phyloP scores from a whole-genome alignment of 306 rosid genomes.

The Leucaena leucocephala region DNA sequence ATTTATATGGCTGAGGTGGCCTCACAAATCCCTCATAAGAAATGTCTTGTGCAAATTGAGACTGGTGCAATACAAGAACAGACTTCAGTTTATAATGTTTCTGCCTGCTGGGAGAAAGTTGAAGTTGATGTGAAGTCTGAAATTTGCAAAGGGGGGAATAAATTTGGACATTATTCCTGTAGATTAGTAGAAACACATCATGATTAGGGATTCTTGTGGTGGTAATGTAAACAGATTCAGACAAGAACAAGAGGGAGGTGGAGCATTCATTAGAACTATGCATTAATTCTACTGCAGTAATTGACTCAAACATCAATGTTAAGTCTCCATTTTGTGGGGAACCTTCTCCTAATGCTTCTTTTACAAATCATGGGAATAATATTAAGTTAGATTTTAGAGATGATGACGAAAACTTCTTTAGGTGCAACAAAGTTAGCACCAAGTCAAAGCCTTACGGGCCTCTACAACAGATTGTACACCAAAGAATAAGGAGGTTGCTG shows the following conservation, averaged over 20 bases:
- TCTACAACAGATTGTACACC: conserved; percentile 54
- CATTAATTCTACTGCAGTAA: conserved; percentile 49
- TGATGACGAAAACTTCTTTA: conserved; percentile 75
- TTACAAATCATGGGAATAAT: conserved; percentile 63
- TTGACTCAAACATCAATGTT: conserved; percentile 42
- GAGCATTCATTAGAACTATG: conserved; percentile 47
- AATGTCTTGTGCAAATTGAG: conserved; percentile 41
- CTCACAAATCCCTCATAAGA: conserved; percentile 31
- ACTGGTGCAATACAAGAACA: conserved; percentile 46
- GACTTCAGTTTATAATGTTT: conserved; percentile 45
- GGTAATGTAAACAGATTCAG: conserved; percentile 42
- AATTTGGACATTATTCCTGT: conserved; percentile 39
- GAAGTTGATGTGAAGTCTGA: conserved; percentile 44
- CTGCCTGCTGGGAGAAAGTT: conserved; percentile 44
- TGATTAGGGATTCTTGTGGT: conserved; percentile 42
- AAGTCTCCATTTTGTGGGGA: conserved; percentile 49
- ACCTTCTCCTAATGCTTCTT: conserved; percentile 53
- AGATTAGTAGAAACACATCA: conserved; percentile 47
- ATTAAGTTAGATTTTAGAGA: conserved; percentile 75
- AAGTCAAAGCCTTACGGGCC: conserved; percentile 61
- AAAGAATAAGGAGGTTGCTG: conserved; percentile 68
- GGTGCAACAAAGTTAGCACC: conserved; percentile 61
- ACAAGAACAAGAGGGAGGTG: conserved; percentile 28
- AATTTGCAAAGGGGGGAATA: conserved; percentile 43
- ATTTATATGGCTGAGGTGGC: conserved; percentile 5